phyloP scores from a whole-genome alignment of 2,329 filamentous ascomycete genomes.

The Cercospora canescens region DNA sequence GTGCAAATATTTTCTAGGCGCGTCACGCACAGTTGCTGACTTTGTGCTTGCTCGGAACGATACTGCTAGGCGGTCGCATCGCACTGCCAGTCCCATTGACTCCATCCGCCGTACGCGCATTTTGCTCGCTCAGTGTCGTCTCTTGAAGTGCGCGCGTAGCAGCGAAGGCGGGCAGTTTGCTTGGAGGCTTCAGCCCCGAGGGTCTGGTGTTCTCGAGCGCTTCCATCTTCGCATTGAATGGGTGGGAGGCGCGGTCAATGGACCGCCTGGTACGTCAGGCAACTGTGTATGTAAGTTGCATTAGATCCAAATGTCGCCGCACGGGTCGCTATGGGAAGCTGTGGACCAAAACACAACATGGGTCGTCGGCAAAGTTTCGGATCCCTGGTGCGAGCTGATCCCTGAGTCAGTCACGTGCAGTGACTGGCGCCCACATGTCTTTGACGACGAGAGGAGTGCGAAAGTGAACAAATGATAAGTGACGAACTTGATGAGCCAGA shows the following conservation, averaged over 20 bases:
- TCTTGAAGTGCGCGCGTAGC: constrained; percentile 28
- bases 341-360: background rate
- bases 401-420: no score
- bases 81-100: background rate
- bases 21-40: constrained; percentile 46
- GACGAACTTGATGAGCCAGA: no score
- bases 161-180: constrained; percentile 30
- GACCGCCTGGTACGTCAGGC: constrained; percentile 13
- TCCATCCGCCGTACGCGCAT: constrained; percentile 46
- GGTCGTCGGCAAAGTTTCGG: background rate
- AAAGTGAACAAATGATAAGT: no score
- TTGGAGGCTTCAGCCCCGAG: constrained; percentile 34
- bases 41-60: constrained; percentile 49
- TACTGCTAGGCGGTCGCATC: constrained; percentile 18
- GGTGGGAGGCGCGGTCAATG: constrained; percentile 7
- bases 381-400: no score
- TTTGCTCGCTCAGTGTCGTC: constrained; percentile 42
- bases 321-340: background rate
- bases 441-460: no score
- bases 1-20: background rate
- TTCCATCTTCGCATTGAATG: constrained; percentile 28
- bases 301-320: background rate
- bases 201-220: constrained; percentile 36
- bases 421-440: no score
- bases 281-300: constrained; percentile 9